These are phyloP conservation scores for Lentinula guzmanii DNA, from an alignment of 768 basidiomycete species.

Conservation along the genomic window DNA sequence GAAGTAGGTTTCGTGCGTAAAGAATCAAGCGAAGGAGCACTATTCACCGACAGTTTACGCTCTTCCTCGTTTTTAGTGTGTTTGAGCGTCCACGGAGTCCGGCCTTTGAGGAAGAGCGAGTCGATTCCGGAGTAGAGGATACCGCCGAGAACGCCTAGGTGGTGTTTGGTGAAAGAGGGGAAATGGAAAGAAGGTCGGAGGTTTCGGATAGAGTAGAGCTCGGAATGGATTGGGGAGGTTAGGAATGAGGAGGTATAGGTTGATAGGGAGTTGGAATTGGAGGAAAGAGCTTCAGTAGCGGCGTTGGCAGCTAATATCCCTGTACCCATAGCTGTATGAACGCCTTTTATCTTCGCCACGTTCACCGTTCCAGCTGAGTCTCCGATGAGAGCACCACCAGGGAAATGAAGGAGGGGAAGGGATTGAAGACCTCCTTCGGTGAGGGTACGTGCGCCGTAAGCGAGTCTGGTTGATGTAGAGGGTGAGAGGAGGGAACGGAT, in stretches of 20 bases:
- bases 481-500: slow-evolving; percentile 73
- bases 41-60: slow-evolving; percentile 10
- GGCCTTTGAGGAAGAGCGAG: slow-evolving; percentile 74
- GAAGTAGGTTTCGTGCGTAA: slow-evolving; percentile 74
- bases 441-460: slow-evolving; percentile 84
- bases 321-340: slow-evolving; percentile 98
- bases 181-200: slow-evolving; percentile 85
- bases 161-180: slow-evolving; percentile 8
- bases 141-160: slow-evolving; percentile 80
- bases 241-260: slow-evolving; percentile 37
- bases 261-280: not conserved
- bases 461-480: slow-evolving; percentile 53
- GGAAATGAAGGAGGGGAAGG: slow-evolving; percentile 79
- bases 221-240: slow-evolving; percentile 78
- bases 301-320: slow-evolving; percentile 96
- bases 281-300: slow-evolving; percentile 57
- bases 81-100: slow-evolving; percentile 89
- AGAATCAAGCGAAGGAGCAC: slow-evolving; percentile 44
- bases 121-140: slow-evolving; percentile 88
- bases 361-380: slow-evolving; percentile 97
- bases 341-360: slow-evolving; percentile 96
- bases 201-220: slow-evolving; percentile 88
- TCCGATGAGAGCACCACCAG: slow-evolving; percentile 91
- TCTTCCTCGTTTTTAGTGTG: slow-evolving; percentile 39
- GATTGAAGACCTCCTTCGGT: slow-evolving; percentile 95